Base-by-base conservation (phyloP, 805 yeast species). In the Wickerhamomyces rabaulensis region DNA sequence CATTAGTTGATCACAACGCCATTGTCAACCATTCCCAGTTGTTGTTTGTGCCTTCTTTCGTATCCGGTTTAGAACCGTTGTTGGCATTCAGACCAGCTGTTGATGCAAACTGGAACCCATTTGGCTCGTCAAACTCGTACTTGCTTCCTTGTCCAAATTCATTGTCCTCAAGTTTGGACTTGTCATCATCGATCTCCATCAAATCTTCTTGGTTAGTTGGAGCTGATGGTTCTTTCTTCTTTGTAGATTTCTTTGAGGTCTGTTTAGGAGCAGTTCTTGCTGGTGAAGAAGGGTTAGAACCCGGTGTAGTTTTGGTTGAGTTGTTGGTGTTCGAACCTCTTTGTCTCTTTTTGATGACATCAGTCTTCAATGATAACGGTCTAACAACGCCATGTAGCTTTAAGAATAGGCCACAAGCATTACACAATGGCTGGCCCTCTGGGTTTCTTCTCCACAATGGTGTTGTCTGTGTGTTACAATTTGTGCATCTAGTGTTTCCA, bases 371-470 rank as follows among this genome's bases (percentile, higher is more conserved):
- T 13, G 95, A 85, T 43, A 92, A 70, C 0, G 99, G 99, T 48
- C 98, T 73, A 51, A 88, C 95, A 4, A 89, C 92, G n/a, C 97
- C 98, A 60, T 92, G 98, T 21, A 92, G 71, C 65, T 92, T 92
- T 59, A 87, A 75, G 57, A 92, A 92, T 50, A 92, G 70, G 0
- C 98, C 99, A 70, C 99, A 92, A 0, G 99, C 98, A 65, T 92
- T 92, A 68, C 98, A 92, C 49, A 92, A 70, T 0, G 97, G 95
- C 58, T 87, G 84, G 2, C 97, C 97, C 49, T 87, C 87, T 0
- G 95, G 90, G 57, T 89, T 88, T 42, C 97, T 74, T 56, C 99
- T 73, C 99, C 99, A 92, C 16, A 92, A 66, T 1, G 99, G 99
- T 0, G 99, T 92, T 16, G 95, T 90, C 52, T 77, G 80, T 0